Base-by-base conservation (phyloP, 2,329 filamentous ascomycete genomes). In the Alternaria hordeiaustralica region DNA sequence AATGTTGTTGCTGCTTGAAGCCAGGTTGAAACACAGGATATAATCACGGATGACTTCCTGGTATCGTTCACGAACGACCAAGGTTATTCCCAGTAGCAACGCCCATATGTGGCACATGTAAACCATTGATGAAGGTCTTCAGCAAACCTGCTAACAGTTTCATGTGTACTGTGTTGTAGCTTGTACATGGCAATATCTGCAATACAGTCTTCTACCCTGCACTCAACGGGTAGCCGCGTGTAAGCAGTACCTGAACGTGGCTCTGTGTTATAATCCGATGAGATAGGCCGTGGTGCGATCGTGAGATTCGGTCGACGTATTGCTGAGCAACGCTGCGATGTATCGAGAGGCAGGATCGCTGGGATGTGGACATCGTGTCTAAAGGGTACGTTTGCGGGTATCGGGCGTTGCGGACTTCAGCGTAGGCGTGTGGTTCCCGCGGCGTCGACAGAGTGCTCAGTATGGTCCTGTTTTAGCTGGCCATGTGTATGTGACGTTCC, bases 1-100 rank as follows among this genome's bases (percentile, higher is more conserved):
- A 77, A 72, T 63, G 64, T 71, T 44, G 25, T 67, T 41, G 26
- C 46, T 43, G 36, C 26, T 12, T 20, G 41, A 18, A 15, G 20
- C 18, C 10, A 45, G 18, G 18, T 18, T 11, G 43, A 45, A 45
- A 21, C 11, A 2, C 18, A 20, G 11, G 18, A 45, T 13, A 45
- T 5, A 21, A 21, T 6, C 6, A 21, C 18, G 11, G 21, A 21
- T n/a, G n/a, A 11, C 1, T 41, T 41, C n/a, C n/a, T 6, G 26
- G n/a, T 18, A 28, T 26, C 15, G n/a, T 28, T 3, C 23, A 28
- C 25, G 10, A 23, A 6, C 26, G 46, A 13, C n/a, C 25, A 15
- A 7, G n/a, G 9, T 6, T 18, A 49, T 28, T 28, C 4, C 4
- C n/a, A 18, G 25, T 49, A n/a, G 10, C 23, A 20, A 18, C 6